Evolutionary conservation across 108 stramenopile genomes (phyloP), one percentile per base, ranked within the genome.

Genomic region (Pseudonitzschia delicatissima): DNA sequence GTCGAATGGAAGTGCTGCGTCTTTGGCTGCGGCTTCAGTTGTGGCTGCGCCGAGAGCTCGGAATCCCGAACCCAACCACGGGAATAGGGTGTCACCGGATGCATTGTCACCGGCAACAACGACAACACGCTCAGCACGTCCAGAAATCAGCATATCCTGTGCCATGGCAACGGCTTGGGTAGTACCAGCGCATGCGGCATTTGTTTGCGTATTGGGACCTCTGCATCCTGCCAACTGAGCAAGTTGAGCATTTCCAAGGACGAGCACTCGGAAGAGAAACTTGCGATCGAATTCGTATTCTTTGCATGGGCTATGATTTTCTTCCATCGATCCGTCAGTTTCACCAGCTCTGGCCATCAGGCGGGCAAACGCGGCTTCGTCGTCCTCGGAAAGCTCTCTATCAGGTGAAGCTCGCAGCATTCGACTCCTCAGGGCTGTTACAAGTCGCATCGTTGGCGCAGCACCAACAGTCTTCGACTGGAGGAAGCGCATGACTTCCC

Each of bases 131-230:
- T 96, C 93, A 36, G 91, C 91, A 8, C 97, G 84, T 36, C 97
- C 97, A 26, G 88, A 86, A 35, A 87, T 84, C 3, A 98, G 79
- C 92, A 96, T 92, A 64, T 98, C 97, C 75, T 96, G 90, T 9
- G 96, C 97, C 85, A 98, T 93, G 58, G 90, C 95, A 47, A 98
- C 88, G 23, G 95, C 97, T 67, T 94, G 96, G 17, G 97, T 97
- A 23, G 97, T 95, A 26, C 97, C 97, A 27, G 95, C 95, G 80
- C 97, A 98, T 21, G 97, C 97, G 8, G 97, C 96, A 77, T 98
- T 98, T 12, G 95, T 97, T 69, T 98, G 97, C 42, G 94, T 96
- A 58, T 98, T 98, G 21, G 97, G 97, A 33, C 97, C 97, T 18
- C 93, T 80, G 57, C 95, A 96, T 44, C 93, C 93, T 34, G 95